Base-by-base conservation (phyloP, 129 eudicot species). In the Chrysanthemum seticuspe region DNA sequence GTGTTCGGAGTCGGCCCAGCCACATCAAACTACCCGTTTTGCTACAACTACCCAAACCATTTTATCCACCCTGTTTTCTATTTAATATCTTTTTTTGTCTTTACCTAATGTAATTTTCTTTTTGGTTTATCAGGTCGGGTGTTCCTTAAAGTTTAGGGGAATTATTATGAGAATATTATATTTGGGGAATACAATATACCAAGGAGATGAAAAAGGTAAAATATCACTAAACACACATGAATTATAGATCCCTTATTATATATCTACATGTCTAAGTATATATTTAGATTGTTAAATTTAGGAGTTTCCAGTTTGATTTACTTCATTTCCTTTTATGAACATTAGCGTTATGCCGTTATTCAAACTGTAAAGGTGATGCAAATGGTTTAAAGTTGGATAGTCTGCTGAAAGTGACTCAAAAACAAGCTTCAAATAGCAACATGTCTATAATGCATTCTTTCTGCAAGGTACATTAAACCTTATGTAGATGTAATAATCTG, bases 381-480 rank as follows among this genome's bases (percentile, higher is more conserved):
- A 83, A 87, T 73, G 96, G 98, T 54, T 93, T 93, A 79, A 93
- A 93, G 83, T 83, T 93, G 83, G 98, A 93, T 85, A 90, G 97
- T 76, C 98, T 90, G 74, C 76, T 84, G 67, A 93, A 93, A 83
- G 91, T 93, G 62, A 79, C 90, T 55, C 96, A 93, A 71, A 90
- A 97, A 15, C 98, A 97, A 67, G 98, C 98, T 74, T 74, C 92
- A 25, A 87, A 84, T 79, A 87, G 74, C 85, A 93, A 86, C 81
- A 93, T 93, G 97, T 90, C 98, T 23, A 77, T 93, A 44, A 93
- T 90, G 98, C 95, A 93, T 77, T 93, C 90, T 72, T 97, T 93
- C 78, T 89, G 98, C 89, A 90, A 90, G 98, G 98, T 93, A 80
- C 79, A 62, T n/a, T 8, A 59, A 27, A 60, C 70, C 59, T 68